Evolutionary conservation across 352 stramenopile species (phyloP).

Genomic region (Elongisporangium prolatum): DNA sequence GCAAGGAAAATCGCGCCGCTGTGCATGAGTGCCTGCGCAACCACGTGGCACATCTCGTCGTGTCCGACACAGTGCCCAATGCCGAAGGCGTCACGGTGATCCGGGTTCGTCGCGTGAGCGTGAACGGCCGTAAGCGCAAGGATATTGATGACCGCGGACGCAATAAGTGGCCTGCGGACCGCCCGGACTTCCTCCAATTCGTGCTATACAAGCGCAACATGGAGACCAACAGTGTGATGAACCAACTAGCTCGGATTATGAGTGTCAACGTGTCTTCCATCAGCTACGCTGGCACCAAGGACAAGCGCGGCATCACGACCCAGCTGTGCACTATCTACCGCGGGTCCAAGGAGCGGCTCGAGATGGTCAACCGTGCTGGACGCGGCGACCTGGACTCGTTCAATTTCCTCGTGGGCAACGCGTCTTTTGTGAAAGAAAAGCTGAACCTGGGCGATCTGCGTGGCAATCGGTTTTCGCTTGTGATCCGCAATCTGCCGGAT

Average conservation of each 20-base stretch:
- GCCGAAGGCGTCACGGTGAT: constrained; percentile 51
- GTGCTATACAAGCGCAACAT: constrained; percentile 97
- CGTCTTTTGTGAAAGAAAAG: constrained; percentile 85
- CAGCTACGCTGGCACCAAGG: constrained; percentile 95
- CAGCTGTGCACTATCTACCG: constrained; percentile 93
- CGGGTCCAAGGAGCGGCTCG: constrained; percentile 68
- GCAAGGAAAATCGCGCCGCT: constrained; percentile 80
- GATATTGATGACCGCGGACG: constrained; percentile 60
- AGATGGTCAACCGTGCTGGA: constrained; percentile 66
- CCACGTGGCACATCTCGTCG: constrained; percentile 50
- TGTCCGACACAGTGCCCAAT: constrained; percentile 86
- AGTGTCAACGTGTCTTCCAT: constrained; percentile 71
- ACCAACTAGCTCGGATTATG: constrained; percentile 73
- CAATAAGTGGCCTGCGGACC: constrained; percentile 57
- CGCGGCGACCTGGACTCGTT: constrained; percentile 59
- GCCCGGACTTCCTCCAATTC: constrained; percentile 91
- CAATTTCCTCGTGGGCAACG: constrained; percentile 93
- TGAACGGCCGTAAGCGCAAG: constrained; percentile 82
- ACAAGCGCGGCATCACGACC: constrained; percentile 95
- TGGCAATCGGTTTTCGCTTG: constrained; percentile 95
- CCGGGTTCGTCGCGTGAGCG: constrained; percentile 77
- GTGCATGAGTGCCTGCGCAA: constrained; percentile 86
- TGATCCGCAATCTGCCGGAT: constrained; percentile 88
- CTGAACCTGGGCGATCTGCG: constrained; percentile 90
- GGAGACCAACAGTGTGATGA: constrained; percentile 89